phyloP scores from a whole-genome alignment of 306 rosid species.

The Begonia masoniana region DNA sequence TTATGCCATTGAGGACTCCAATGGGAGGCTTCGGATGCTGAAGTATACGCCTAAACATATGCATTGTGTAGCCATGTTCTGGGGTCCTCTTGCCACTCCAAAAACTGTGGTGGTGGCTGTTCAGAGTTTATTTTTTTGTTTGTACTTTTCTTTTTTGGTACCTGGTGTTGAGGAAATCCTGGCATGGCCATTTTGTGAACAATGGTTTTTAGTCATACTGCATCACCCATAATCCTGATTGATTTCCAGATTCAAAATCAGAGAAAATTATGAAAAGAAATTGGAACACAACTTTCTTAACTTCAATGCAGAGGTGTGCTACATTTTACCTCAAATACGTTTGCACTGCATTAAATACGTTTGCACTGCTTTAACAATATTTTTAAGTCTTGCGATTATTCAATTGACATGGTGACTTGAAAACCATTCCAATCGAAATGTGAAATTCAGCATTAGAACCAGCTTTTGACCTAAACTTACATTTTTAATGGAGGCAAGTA shows the following conservation, averaged over 20 bases:
- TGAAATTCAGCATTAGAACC: constrained; percentile 13
- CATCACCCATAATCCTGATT: neutral
- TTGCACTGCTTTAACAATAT: too few species aligned
- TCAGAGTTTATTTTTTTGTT: constrained; percentile 40
- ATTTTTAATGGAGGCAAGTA: neutral
- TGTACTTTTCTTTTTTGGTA: too few species aligned
- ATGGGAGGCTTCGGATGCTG: constrained; percentile 90
- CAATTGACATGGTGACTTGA: constrained; percentile 6
- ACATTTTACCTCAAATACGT: too few species aligned
- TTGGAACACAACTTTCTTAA: too few species aligned
- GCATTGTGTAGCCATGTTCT: constrained; percentile 91
- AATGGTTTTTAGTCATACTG: neutral
- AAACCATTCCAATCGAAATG: constrained; percentile 14
- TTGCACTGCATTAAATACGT: too few species aligned
- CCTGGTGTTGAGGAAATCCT: neutral
- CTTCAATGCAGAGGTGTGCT: too few species aligned
- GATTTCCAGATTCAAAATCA: neutral
- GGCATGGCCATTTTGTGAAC: neutral
- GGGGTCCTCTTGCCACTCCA: constrained; percentile 96
- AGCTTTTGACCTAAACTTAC: neutral
- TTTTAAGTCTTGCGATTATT: too few species aligned
- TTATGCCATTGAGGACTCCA: constrained; percentile 73
- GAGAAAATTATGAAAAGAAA: too few species aligned
- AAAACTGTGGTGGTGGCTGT: constrained; percentile 79
- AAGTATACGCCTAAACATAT: constrained; percentile 92